Conservation (phyloP, 768 basidiomycete species). For the Hemileccinum impolitum region DNA sequence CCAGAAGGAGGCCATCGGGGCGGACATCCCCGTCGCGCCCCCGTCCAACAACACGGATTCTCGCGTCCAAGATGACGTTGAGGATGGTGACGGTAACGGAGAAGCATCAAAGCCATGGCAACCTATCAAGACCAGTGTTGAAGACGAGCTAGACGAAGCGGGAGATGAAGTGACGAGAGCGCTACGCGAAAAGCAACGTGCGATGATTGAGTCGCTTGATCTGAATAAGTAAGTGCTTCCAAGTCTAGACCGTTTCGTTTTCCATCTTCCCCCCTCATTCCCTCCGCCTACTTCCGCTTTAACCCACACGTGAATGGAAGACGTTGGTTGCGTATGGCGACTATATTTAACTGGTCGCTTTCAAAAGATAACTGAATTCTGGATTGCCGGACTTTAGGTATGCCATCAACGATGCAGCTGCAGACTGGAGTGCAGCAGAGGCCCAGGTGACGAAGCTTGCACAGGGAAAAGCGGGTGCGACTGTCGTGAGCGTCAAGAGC, state of each 20-base stretch:
- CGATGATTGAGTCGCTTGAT: slow-evolving; percentile 87
- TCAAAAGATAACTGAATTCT: background rate
- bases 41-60: slow-evolving; percentile 20
- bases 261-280: background rate
- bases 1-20: slow-evolving; percentile 73
- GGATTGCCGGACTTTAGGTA: slow-evolving; percentile 41
- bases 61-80: slow-evolving; percentile 13
- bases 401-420: slow-evolving; percentile 65
- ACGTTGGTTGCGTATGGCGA: background rate
- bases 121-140: slow-evolving; percentile 45
- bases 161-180: slow-evolving; percentile 59
- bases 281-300: slow-evolving; percentile 8
- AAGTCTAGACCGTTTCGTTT: background rate
- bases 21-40: slow-evolving; percentile 50
- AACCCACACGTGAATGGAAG: background rate
- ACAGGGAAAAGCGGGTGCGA: slow-evolving; percentile 48
- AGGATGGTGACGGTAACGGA: slow-evolving; percentile 2
- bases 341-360: background rate
- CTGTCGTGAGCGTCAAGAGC: slow-evolving; percentile 73
- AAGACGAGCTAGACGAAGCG: slow-evolving; percentile 73
- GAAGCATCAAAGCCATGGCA: slow-evolving; percentile 33
- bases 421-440: slow-evolving; percentile 77
- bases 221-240: slow-evolving; percentile 68
- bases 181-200: slow-evolving; percentile 70
- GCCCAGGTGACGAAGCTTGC: slow-evolving; percentile 58